Evolutionary conservation across 2,329 filamentous ascomycete species (phyloP).

Genomic region (Annulohypoxylon truncatum): DNA sequence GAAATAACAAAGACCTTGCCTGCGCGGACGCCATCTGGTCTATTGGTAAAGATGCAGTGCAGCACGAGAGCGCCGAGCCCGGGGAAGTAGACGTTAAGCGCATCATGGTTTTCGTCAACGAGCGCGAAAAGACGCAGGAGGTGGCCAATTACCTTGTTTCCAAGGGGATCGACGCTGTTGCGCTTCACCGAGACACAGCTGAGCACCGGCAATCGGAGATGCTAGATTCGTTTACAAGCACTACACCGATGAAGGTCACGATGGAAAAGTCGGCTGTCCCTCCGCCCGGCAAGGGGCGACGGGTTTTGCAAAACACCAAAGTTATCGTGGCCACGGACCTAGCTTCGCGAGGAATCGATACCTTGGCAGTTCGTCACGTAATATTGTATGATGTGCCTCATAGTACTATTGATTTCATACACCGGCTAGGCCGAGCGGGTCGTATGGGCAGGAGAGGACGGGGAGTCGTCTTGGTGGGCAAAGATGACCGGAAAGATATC

Average conservation of each 20-base stretch:
- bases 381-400: slow-evolving; percentile 98
- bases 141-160: slow-evolving; percentile 80
- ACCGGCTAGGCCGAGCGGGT: slow-evolving; percentile 90
- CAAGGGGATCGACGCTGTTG: slow-evolving; percentile 90
- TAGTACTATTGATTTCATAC: slow-evolving; percentile 97
- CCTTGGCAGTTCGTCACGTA: slow-evolving; percentile 88
- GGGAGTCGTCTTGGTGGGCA: slow-evolving; percentile 90
- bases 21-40: slow-evolving; percentile 96
- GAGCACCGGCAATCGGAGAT: slow-evolving; percentile 82
- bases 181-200: slow-evolving; percentile 85
- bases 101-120: slow-evolving; percentile 96
- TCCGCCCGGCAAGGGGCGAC: slow-evolving; percentile 52
- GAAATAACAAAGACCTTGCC: slow-evolving; percentile 90
- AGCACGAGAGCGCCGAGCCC: slow-evolving; percentile 66
- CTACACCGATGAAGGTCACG: slow-evolving; percentile 53
- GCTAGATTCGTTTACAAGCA: slow-evolving; percentile 77
- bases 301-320: slow-evolving; percentile 79
- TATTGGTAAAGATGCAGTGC: slow-evolving; percentile 80
- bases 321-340: slow-evolving; percentile 95
- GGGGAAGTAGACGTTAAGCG: slow-evolving; percentile 77
- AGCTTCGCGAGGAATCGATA: slow-evolving; percentile 93
- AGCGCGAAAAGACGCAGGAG: slow-evolving; percentile 87
- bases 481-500: slow-evolving; percentile 88
- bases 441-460: slow-evolving; percentile 91
- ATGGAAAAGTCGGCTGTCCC: slow-evolving; percentile 42